These are phyloP conservation scores for Magnolia officinalis DNA, from an alignment of 164 flowering plant species.

Conservation along the genomic window DNA sequence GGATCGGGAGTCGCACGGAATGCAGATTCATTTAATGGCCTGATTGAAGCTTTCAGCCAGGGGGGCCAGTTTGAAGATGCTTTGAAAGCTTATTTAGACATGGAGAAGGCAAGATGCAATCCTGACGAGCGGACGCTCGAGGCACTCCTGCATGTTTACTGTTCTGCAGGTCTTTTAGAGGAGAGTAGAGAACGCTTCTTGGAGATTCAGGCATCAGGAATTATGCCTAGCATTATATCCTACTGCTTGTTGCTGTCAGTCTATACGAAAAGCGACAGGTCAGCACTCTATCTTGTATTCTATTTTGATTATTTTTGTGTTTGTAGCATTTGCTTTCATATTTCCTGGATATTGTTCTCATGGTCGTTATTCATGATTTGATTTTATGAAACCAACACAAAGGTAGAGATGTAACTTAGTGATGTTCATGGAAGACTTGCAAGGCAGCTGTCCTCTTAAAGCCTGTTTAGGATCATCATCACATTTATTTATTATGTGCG, in stretches of 20 bases:
- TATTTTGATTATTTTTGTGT: not conserved
- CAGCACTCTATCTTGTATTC: slow-evolving; percentile 14
- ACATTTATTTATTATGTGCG: no score
- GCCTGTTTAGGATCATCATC: no score
- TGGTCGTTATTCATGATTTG: not conserved
- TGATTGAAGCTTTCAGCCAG: slow-evolving; percentile 83
- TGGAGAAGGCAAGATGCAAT: slow-evolving; percentile 74
- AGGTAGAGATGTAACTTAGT: not conserved
- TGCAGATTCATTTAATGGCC: slow-evolving; percentile 64
- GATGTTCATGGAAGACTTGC: no score
- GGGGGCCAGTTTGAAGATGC: slow-evolving; percentile 89
- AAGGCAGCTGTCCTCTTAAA: not conserved
- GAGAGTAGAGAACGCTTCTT: slow-evolving; percentile 79
- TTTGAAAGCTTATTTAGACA: slow-evolving; percentile 70
- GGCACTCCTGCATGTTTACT: slow-evolving; percentile 84
- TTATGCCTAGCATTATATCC: slow-evolving; percentile 75
- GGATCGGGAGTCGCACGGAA: slow-evolving; percentile 53
- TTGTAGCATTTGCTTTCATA: not conserved
- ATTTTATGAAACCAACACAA: not conserved
- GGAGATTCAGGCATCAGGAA: slow-evolving; percentile 74
- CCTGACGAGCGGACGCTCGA: slow-evolving; percentile 91
- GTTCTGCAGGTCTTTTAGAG: slow-evolving; percentile 81
- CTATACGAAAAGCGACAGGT: slow-evolving; percentile 80
- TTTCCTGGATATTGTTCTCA: not conserved
- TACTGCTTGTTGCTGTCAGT: slow-evolving; percentile 91